Base-by-base conservation (phyloP, 805 yeast genomes). In the Candida corydali region DNA sequence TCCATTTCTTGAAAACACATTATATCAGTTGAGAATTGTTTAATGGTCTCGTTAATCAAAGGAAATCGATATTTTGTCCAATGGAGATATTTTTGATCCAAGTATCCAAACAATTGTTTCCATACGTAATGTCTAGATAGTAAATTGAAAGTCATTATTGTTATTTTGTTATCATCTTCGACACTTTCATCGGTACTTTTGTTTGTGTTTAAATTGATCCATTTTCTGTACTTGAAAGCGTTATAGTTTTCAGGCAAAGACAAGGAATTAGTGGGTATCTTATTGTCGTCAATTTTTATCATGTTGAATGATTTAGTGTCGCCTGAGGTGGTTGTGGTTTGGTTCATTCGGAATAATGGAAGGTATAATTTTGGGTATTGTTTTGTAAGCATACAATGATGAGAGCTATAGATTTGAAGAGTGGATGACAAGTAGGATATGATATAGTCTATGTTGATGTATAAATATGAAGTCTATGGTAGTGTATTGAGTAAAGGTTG, bases 1-100 rank as follows among this genome's bases (percentile, higher is more conserved):
- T 75, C 77, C 63, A 75, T 54, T 54, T 75, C 80, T 44, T 75
- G 80, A 40, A 75, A 60, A 49, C 84, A 79, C 79, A 79, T 73
- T 7, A 79, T 69, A 46, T 78, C 84, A 15, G 76, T 59, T 37
- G 69, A 63, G 25, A 78, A 44, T 35, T 75, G 57, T 5, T 49
- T 41, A 4, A 55, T 44, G 4, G 54, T 54, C 29, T 47, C 39
- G 34, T 53, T 53, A 24, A 55, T 45, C 8, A 54, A 40, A 0
- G 61, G 61, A 37, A 75, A 68, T 41, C 83, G 45, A 43, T 69
- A 69, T 5, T 53, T 54, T n/a, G 40, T 19, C 83, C 82, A 76
- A 32, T 66, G 66, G 15, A 68, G 63, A 42, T 59, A 70, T 29
- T 63, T 50, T 8, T 61, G 60, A 1, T 76, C 74, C 14, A 76